Evolutionary conservation across 345 rosid genomes (phyloP), one percentile per base, ranked within the genome.

Genomic region (Bruguiera sexangula): DNA sequence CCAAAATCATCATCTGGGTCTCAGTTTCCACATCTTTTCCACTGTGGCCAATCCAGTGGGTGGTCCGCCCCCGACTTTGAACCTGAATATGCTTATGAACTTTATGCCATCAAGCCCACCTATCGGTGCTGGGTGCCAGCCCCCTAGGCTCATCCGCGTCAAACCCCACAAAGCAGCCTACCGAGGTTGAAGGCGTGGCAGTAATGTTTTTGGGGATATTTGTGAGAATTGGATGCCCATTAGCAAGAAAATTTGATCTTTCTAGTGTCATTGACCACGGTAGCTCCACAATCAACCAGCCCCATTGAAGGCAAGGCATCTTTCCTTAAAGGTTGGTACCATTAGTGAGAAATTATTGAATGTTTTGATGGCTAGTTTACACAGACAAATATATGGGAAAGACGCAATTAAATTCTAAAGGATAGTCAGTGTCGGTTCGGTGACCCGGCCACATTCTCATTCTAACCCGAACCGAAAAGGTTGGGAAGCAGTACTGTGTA

Each of bases 31-130:
- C 74, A 72, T 93, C 96, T 8, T 73, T 3, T 3, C 97, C 98
- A 9, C 75, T 88, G 10, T 85, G 80, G 4, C 92, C 97, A 32
- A 86, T 85, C 97, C 97, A 94, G 50, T 88, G 96, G 60, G 96
- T 91, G 0, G 93, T 88, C 98, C 98, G 91, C 96, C 97, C 91
- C 97, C 91, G 55, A 88, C 90, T 79, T 94, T 89, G 89, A 94
- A 91, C 81, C 95, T 79, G 93, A 94, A 91, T 22, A 94, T 89
- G 81, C 98, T 89, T 95, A 89, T 88, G 85, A 81, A 72, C 61
- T 60, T 61, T 1, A 76, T 68, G 3, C 51, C 53, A 0, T 2
- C 65, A 20, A 82, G 79, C 57, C 62, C 71, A 15, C 81, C 83
- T 0, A 82, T 36, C 8, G 83, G 79, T 0, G 50, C 74, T 18